These are phyloP conservation scores for Schwanniomyces vanrijiae DNA, from an alignment of 805 yeast species.

Conservation along the genomic window DNA sequence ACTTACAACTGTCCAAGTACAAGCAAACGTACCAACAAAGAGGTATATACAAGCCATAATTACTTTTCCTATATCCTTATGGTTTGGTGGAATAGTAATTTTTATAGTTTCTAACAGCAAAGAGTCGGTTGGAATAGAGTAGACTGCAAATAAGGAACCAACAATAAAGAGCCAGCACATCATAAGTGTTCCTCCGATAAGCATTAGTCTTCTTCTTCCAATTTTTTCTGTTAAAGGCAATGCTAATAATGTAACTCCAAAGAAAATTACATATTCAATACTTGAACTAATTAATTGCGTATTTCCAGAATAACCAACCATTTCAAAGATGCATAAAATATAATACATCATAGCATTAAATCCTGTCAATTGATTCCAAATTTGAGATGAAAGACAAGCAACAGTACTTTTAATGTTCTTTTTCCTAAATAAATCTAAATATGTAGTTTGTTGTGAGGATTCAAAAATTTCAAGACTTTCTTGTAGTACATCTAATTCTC, in stretches of 20 bases:
- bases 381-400: slow-evolving; percentile 53
- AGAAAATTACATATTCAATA: slow-evolving; percentile 59
- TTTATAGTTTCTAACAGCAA: slow-evolving; percentile 19
- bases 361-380: slow-evolving; percentile 60
- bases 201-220: slow-evolving; percentile 66
- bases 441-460: slow-evolving; percentile 46
- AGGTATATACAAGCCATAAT: no score
- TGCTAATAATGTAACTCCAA: slow-evolving; percentile 60
- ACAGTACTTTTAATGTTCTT: slow-evolving; percentile 50
- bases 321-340: slow-evolving; percentile 56
- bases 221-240: slow-evolving; percentile 56
- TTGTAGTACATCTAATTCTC: slow-evolving; percentile 43
- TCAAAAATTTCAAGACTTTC: slow-evolving; percentile 62
- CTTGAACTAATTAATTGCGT: slow-evolving; percentile 55
- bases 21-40: no score
- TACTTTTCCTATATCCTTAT: no score
- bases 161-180: slow-evolving; percentile 39
- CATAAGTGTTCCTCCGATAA: slow-evolving; percentile 49
- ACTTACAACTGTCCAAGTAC: no score
- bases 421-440: slow-evolving; percentile 51
- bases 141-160: slow-evolving; percentile 38
- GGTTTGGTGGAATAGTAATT: slow-evolving; percentile 31
- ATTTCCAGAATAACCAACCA: slow-evolving; percentile 55
- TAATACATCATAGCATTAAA: slow-evolving; percentile 65
- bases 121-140: slow-evolving; percentile 26